Conservation (phyloP, 2,329 filamentous ascomycete species). For the Ilyonectria robusta region DNA sequence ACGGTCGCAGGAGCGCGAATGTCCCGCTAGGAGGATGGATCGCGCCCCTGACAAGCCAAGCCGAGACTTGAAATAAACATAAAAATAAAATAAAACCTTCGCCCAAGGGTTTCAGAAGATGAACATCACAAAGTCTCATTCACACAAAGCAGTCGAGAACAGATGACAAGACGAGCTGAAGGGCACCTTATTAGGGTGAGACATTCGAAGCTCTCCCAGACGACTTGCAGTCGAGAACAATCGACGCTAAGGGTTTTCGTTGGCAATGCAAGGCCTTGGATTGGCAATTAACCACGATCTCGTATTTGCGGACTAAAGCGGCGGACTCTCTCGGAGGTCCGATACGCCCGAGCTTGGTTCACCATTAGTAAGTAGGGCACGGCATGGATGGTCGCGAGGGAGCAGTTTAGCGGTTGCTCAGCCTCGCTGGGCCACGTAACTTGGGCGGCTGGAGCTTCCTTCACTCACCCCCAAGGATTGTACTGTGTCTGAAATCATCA, state of each 20-base stretch:
- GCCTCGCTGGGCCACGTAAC: slow-evolving; percentile 43
- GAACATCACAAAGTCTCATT: neutral
- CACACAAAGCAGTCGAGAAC: neutral
- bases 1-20: neutral
- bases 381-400: slow-evolving; percentile 2
- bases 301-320: neutral
- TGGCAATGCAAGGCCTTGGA: slow-evolving; percentile 19
- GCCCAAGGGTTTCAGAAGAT: neutral
- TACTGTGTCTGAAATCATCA: neutral
- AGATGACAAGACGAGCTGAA: neutral
- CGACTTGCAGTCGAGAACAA: neutral
- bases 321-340: neutral
- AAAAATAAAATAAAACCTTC: neutral
- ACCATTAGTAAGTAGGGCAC: neutral
- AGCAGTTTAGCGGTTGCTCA: slow-evolving; percentile 37
- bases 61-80: neutral
- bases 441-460: neutral
- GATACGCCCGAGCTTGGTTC: neutral
- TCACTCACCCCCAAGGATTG: neutral
- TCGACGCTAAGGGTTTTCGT: neutral
- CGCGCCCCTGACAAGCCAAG: neutral
- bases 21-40: neutral
- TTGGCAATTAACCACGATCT: slow-evolving; percentile 28
- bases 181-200: neutral
- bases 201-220: neutral